Evolutionary conservation across 2,329 filamentous ascomycete genomes (phyloP), one percentile per base, ranked within the genome.

Genomic region (Aspergillus spinulosporus): DNA sequence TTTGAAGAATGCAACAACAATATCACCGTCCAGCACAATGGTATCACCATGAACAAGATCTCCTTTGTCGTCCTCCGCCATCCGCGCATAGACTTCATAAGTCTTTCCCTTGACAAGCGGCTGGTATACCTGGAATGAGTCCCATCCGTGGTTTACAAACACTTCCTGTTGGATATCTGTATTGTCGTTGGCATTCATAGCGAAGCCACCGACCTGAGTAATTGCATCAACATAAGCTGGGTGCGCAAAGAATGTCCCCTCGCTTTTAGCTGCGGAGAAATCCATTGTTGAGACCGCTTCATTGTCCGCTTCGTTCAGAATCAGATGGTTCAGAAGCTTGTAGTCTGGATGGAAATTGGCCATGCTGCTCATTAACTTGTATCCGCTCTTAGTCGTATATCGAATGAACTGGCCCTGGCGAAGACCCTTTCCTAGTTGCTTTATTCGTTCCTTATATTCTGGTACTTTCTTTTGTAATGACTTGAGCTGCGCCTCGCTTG

Each of bases 1-100:
- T 51, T 51, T 51, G 44, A 60, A 68, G 52, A 50, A 52, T 5
- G 62, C 63, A 21, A 64, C 59, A 34, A 67, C 52, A 6, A 21
- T 29, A 21, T 51, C 49, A 4, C 49, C 49, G 26, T 51, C 49
- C 15, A 51, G 5, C 5, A 51, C 28, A 12, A 42, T 21, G 11
- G 28, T 34, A 29, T 51, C 49, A 11, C 49, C 49, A 51, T 49
- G 47, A 14, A 43, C 37, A 32, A 42, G 37, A 4, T 52, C 42
- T 2, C 42, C 42, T 3, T 28, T 46, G 9, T 29, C 12, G 14
- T 37, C 50, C 12, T 39, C 29, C 5, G n/a, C 12, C 49, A 51
- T 51, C 7, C 37, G 26, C 3, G 28, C 5, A 43, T 51, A 51
- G 1, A 32, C 57, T 53, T 6, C 57, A 54, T n/a, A 61, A 52